Evolutionary conservation across 2,329 filamentous ascomycete genomes (phyloP).

Genomic region (Cadophora sp.): DNA sequence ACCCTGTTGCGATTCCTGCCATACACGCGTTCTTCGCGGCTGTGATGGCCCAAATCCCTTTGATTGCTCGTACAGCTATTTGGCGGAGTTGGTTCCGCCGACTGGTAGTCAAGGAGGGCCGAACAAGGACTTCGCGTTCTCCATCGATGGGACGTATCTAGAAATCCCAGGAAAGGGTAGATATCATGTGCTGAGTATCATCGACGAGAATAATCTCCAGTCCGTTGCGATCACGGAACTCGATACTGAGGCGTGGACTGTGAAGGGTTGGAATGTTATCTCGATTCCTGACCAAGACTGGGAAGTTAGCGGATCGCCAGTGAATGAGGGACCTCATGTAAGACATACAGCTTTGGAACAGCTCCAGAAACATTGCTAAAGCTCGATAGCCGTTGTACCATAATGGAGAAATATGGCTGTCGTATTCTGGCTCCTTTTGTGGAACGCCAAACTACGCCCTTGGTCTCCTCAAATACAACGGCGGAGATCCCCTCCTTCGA

Average conservation of each 20-base stretch:
- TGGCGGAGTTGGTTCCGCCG: background rate
- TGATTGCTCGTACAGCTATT: no score
- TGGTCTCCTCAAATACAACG: slow-evolving; percentile 60
- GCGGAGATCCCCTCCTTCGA: slow-evolving; percentile 52
- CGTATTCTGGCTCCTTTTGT: slow-evolving; percentile 62
- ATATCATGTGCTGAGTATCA: background rate
- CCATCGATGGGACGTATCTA: background rate
- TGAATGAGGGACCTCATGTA: slow-evolving; percentile 61
- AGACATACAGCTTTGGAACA: background rate
- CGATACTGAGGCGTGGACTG: background rate
- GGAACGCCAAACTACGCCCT: slow-evolving; percentile 60
- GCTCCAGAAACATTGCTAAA: background rate
- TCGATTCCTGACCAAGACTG: slow-evolving; percentile 51
- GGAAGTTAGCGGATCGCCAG: slow-evolving; percentile 56
- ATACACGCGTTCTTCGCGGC: background rate
- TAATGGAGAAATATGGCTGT: slow-evolving; percentile 58
- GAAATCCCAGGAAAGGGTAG: background rate
- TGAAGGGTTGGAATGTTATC: slow-evolving; percentile 47
- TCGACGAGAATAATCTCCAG: background rate
- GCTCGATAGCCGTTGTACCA: slow-evolving; percentile 53
- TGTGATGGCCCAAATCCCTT: background rate
- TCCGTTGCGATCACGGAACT: slow-evolving; percentile 1
- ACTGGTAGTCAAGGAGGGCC: background rate
- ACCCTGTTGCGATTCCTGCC: background rate
- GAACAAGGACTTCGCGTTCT: background rate